Evolutionary conservation across 768 basidiomycete genomes (phyloP), one percentile per base, ranked within the genome.

Genomic region (Podaxis pistillaris): DNA sequence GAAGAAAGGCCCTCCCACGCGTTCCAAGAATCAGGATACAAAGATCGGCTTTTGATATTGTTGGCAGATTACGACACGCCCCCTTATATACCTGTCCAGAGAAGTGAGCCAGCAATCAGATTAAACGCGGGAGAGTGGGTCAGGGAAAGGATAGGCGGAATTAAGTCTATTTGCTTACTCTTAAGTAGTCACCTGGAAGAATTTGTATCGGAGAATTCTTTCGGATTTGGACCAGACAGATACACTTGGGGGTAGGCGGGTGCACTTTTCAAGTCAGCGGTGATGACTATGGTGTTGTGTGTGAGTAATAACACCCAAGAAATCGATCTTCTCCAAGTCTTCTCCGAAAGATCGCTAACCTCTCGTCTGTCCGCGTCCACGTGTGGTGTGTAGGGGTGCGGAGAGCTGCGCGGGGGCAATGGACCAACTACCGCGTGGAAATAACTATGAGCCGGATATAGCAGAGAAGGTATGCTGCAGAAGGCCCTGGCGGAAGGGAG

Each of bases 51-150:
- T 28, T 50, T 22, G 15, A 46, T 36, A 37, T 38, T 38, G 28
- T 58, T 58, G 44, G 28, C 46, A 36, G 58, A 59, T 59, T 51
- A 59, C 58, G 58, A 30, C 58, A 59, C 22, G 8, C 33, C 22
- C 13, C 41, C 46, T 19, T 13, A 22, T 47, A 49, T 50, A 6
- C 58, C 28, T 11, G 22, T 51, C 13, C 33, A 51, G 17, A 17
- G 44, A 59, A 58, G 44, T 33, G 24, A 30, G 15, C 49, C 30
- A 51, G 49, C 19, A 50, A 6, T 50, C 33, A 50, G 49, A 22
- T 26, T 38, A 13, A 36, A 51, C n/a, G 41, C 33, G 15, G 11
- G 57, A 38, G 49, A 51, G 28, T 22, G 9, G 17, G 15, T 17
- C 19, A 19, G 37, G 49, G 49, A 50, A 17, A 11, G 49, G 15